Evolutionary conservation across 2,329 filamentous ascomycete genomes (phyloP).

Genomic region (Stachybotrys echinatus): DNA sequence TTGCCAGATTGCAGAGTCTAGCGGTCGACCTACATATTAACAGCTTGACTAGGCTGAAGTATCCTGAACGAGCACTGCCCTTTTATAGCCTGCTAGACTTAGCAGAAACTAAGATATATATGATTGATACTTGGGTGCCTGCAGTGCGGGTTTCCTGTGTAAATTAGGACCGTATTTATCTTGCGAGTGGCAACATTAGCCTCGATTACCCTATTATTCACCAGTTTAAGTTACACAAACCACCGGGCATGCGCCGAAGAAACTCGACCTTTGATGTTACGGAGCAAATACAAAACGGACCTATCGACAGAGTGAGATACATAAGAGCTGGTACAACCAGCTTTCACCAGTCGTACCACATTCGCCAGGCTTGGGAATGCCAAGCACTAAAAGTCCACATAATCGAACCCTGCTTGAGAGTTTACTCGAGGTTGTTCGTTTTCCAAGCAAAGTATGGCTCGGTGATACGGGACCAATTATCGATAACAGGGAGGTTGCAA

Average conservation of each 20-base stretch:
- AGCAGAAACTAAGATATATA: background rate
- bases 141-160: slow-evolving; percentile 2
- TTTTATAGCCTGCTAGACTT: background rate
- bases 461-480: too few species aligned
- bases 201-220: background rate
- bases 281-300: too few species aligned
- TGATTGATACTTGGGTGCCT: slow-evolving; percentile 2
- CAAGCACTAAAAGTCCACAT: background rate
- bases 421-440: too few species aligned
- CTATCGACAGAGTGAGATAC: background rate
- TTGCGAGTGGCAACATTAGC: background rate
- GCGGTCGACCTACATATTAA: background rate
- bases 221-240: background rate
- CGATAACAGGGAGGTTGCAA: background rate
- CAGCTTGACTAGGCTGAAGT: too few species aligned
- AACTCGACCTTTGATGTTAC: too few species aligned
- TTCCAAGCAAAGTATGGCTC: too few species aligned
- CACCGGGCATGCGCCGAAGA: too few species aligned
- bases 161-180: background rate
- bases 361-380: background rate
- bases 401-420: background rate
- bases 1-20: slow-evolving; percentile 4
- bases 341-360: background rate
- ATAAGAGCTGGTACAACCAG: background rate
- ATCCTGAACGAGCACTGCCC: background rate